Conservation (phyloP, 106 monocot species). For the Dendrobium catenatum region DNA sequence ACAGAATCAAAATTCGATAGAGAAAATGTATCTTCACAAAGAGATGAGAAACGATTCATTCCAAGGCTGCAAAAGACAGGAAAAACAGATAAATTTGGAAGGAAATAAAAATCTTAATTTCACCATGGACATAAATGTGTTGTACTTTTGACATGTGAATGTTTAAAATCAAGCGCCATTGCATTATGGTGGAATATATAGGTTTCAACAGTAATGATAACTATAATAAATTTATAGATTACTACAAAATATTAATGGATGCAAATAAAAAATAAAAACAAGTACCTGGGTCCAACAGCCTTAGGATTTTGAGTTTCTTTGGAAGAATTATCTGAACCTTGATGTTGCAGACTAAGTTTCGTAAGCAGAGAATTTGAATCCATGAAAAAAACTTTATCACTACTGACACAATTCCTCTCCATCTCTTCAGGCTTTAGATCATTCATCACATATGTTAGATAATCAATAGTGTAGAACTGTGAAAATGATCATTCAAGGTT, state of each 20-base stretch:
- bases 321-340: neutral
- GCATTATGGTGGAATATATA: neutral
- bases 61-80: neutral
- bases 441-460: neutral
- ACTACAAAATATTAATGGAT: neutral
- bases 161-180: neutral
- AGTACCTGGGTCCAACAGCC: neutral
- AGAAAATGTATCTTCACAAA: neutral
- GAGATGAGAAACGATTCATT: neutral
- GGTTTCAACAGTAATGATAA: neutral
- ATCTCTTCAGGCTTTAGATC: neutral
- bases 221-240: neutral
- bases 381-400: neutral
- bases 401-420: neutral
- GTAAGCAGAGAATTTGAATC: neutral
- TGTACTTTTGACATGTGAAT: neutral
- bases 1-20: neutral
- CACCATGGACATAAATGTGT: neutral
- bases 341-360: neutral
- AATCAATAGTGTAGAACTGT: neutral
- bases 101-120: neutral
- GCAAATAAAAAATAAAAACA: neutral
- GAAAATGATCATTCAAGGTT: neutral
- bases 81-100: neutral
- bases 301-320: neutral